Conservation (phyloP, 441 rosid genomes). For the Brassica hybrid region DNA sequence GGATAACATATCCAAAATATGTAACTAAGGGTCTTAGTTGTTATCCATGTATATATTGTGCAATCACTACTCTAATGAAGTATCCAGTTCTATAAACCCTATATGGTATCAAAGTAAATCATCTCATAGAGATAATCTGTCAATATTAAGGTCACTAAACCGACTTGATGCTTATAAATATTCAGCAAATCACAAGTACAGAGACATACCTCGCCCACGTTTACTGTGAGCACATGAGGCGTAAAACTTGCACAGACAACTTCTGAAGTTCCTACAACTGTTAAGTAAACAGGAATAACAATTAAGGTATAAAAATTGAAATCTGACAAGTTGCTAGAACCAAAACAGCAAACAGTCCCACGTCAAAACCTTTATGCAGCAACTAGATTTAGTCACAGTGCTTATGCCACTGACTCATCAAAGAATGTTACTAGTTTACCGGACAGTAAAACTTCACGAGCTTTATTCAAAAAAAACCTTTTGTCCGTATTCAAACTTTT, state of each 20-base stretch:
- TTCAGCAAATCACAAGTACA: background rate
- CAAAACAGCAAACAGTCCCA: background rate
- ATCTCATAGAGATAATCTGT: background rate
- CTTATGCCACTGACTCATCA: too few relatives aligned
- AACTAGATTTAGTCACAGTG: too few relatives aligned
- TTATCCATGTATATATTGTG: background rate
- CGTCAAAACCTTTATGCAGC: too few relatives aligned
- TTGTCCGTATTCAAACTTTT: background rate
- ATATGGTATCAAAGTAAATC: background rate
- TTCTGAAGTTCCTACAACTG: conserved; percentile 50
- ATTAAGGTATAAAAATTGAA: background rate
- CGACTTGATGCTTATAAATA: background rate
- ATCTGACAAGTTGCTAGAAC: background rate
- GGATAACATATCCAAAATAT: too few relatives aligned
- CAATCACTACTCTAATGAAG: background rate
- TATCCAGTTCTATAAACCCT: background rate
- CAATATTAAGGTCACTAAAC: background rate
- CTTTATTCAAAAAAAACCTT: background rate
- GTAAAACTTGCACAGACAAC: conserved; percentile 75
- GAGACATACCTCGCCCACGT: conserved; percentile 81
- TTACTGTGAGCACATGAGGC: conserved; percentile 82
- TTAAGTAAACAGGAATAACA: background rate
- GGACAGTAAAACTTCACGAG: too few relatives aligned
- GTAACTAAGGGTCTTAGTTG: background rate
- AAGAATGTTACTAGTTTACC: too few relatives aligned